A percentile compares a stretch with the other conserved stretches of the same genome.
phyloP scores from a whole-genome alignment of 176 grass and related monocot genomes.

The Stipa capillata region DNA sequence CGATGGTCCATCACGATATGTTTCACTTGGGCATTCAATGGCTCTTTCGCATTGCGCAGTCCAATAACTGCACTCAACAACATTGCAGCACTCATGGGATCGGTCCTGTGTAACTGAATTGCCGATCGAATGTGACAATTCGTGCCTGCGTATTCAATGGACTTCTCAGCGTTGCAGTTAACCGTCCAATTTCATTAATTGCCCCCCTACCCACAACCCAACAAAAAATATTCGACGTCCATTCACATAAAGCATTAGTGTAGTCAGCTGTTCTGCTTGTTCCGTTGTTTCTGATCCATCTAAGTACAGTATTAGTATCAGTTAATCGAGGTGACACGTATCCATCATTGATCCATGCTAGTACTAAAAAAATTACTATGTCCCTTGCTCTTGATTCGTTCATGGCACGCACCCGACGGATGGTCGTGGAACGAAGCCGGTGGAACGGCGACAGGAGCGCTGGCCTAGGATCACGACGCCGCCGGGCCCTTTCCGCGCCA shows the following conservation, averaged over 20 bases:
- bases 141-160: constrained; percentile 2
- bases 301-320: too few species aligned
- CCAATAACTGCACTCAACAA: neutral
- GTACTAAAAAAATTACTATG: too few species aligned
- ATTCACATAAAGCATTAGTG: too few species aligned
- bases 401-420: neutral
- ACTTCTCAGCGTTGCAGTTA: too few species aligned
- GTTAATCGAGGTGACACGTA: neutral
- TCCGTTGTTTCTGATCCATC: neutral
- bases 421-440: too few species aligned
- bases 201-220: too few species aligned
- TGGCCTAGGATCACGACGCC: too few species aligned
- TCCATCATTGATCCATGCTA: neutral
- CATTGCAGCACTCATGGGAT: too few species aligned
- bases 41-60: neutral
- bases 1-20: neutral
- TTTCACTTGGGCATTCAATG: constrained; percentile 3
- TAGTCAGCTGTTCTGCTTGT: neutral
- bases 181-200: too few species aligned
- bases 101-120: neutral
- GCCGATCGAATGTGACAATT: neutral
- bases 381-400: too few species aligned
- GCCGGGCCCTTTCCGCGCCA: neutral
- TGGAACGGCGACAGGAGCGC: too few species aligned
- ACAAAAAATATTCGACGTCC: too few species aligned